Evolutionary conservation across 305 asterid species (phyloP), one percentile per base, ranked within the genome.

Genomic region (Withania somnifera): DNA sequence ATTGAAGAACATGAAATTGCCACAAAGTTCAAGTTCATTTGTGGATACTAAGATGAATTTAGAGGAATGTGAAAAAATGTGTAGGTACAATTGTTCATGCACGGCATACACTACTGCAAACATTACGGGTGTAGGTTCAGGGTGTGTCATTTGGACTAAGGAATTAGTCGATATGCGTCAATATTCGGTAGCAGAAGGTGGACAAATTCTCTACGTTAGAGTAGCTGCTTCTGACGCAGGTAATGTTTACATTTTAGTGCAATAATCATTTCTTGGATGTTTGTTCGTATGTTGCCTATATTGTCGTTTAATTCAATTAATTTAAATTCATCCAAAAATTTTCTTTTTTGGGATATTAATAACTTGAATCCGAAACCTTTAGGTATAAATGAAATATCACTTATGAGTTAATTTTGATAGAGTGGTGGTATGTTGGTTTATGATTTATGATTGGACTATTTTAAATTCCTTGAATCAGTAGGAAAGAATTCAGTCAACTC

Each of bases 121-220:
- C 64, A 36, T 95, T 6, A 84, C 83, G 71, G 82, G 83, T 36
- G 90, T 85, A n/a, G 98, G 93, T 1, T 83, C 86, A 17, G 98
- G 98, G 3, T 95, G 98, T 82, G 93, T 89, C 9, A 64, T 90
- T 80, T 95, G 98, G 98, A 79, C 87, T 19, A 82, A 73, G 60
- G 93, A 88, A 71, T 85, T 95, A 28, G 77, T 91, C 73, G 98
- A 95, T 19, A 88, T 96, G 97, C 61, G 98, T 87, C 98, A 90
- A 87, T 96, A 91, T 82, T 91, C 98, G 30, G 89, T 80, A 69
- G 78, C 90, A 1, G 98, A 94, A 57, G 98, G 97, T 61, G 98
- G 97, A 14, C 98, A 96, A 87, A 88, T 87, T 64, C 89, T 94
- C 13, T 89, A 91, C 47, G 80, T 92, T 63, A 89, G 98, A 79